Evolutionary conservation across 139 green algal genomes (phyloP), one percentile per base, ranked within the genome.

Genomic region (Chlamydomonas sphaeroides): DNA sequence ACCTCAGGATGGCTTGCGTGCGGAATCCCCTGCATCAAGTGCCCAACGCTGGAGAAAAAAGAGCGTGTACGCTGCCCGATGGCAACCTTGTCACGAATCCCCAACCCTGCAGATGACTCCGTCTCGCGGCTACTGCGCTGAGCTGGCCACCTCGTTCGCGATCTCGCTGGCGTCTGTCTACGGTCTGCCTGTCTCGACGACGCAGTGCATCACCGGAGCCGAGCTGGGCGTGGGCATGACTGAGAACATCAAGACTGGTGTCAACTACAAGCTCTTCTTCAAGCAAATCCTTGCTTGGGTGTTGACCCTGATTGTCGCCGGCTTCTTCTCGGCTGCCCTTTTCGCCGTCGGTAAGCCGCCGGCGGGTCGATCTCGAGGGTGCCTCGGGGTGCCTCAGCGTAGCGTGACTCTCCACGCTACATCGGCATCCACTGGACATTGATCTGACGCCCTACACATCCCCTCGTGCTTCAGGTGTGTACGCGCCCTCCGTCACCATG

Each of bases 161-260:
- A 76, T 90, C 6, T 77, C 86, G 11, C 62, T 90, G 2, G 80
- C 86, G 6, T 90, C 86, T 0, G 80, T 90, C 51, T 90, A 73
- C 63, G 86, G 86, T 33, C 57, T 80, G n/a, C 74, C 74, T 1
- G 62, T 80, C n/a, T 85, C 78, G 21, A 85, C 84, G 26, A 83
- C 78, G 15, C 84, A 88, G 66, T 85, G 83, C 84, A 88, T 88
- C 32, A 71, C 78, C 6, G 84, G 84, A 11, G 84, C 78, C 36
- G 81, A 90, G 77, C 69, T 87, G 15, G 86, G 86, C 32, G 76
- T 90, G 20, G 86, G 86, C 5, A 57, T 88, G 45, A 57, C 26
- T 0, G 84, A 88, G 38, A 81, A 39, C 49, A 25, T 78, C 5
- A 69, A 57, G 45, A 79, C 30, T 0, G 81, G 86, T 17, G 65